Evolutionary conservation across 257 asterid species (phyloP), one percentile per base, ranked within the genome.

Genomic region (Galeopsis tetrahit): DNA sequence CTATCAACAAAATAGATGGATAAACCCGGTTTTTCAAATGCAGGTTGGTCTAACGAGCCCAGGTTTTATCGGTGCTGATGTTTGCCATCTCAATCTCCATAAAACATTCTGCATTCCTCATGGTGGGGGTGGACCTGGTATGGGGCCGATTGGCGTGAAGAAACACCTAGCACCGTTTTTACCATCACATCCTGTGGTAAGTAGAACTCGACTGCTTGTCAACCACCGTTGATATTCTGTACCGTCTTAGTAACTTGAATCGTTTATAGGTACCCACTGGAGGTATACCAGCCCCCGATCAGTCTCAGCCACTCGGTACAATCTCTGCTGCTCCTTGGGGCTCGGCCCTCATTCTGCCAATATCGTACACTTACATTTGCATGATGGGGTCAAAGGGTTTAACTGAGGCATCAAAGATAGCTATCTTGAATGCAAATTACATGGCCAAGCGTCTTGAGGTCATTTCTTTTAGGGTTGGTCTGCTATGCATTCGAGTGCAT

Each of bases 281-380:
- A 84, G 98, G 98, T 72, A 82, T 89, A 82, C 98, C 97, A 17
- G 85, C 91, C 51, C 96, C 98, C 0, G 88, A 81, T 7, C 77
- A 88, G 72, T 75, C 83, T 84, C 85, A 86, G 77, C 96, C 98
- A 17, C 91, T 94, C 13, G 98, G 98, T 63, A 74, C 97, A 51
- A 94, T 94, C 51, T 86, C 97, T 10, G 98, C 98, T 55, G 98
- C 98, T 51, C 98, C 98, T n/a, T 94, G 98, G 98, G 98, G 98
- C 21, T 94, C 98, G 31, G 97, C 98, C 8, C 96, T 94, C 73
- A 91, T 94, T 74, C 82, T 94, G 83, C 98, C 98, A 1, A 94
- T 94, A 73, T 94, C 98, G 62, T 94, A 94, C 83, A 89, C 97
- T 42, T 94, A 91, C 82, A 94, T 91, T 68, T 81, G 89, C 70